These are phyloP conservation scores for Lachancea waltii DNA, from an alignment of 805 yeast species.

Conservation along the genomic window DNA sequence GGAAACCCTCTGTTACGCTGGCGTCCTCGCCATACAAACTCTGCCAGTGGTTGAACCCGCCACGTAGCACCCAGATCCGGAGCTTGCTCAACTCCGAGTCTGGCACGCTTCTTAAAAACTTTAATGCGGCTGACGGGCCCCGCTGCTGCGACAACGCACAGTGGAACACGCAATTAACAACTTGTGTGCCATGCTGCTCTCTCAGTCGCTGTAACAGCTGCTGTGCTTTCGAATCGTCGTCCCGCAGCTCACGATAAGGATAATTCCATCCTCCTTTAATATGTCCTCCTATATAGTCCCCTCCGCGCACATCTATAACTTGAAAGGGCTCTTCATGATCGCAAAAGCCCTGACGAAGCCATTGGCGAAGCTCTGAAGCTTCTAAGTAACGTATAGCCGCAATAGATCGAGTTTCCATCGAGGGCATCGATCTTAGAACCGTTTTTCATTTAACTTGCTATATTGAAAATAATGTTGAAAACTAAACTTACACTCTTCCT, in stretches of 20 bases:
- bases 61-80: conserved; percentile 64
- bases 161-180: conserved; percentile 56
- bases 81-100: conserved; percentile 31
- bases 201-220: conserved; percentile 39
- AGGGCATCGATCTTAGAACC: no score
- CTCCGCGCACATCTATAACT: conserved; percentile 81
- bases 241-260: conserved; percentile 21
- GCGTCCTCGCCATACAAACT: conserved; percentile 60
- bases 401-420: conserved; percentile 18
- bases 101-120: conserved; percentile 37
- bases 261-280: conserved; percentile 23
- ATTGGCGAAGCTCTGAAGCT: conserved; percentile 19
- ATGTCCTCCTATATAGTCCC: conserved; percentile 66
- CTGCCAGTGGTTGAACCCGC: conserved; percentile 89
- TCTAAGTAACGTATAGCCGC: conserved; percentile 23
- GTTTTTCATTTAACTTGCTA: no score
- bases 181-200: conserved; percentile 24
- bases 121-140: conserved; percentile 80
- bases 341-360: conserved; percentile 24
- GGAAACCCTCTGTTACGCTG: conserved; percentile 55
- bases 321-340: conserved; percentile 19
- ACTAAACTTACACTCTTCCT: no score
- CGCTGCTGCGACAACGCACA: conserved; percentile 88
- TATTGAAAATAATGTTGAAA: no score
- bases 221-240: conserved; percentile 61